Percentiles rank a stretch among this genome's conserved stretches.
Conservation (phyloP, 202 grass and related monocot species). For the Panicum hallii region DNA sequence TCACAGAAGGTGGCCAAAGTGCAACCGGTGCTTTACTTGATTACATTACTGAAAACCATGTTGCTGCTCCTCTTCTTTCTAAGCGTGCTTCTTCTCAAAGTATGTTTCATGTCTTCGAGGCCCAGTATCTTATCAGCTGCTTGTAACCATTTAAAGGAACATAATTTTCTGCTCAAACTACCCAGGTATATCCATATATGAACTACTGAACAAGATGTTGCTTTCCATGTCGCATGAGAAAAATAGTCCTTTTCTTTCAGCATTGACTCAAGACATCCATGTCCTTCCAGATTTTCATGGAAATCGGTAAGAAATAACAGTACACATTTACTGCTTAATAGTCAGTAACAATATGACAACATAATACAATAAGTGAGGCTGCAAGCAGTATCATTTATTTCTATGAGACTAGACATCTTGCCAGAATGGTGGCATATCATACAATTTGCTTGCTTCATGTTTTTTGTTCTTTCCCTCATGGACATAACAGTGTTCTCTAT, state of each 20-base stretch:
- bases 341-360: neutral
- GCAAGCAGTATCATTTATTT: neutral
- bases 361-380: constrained; percentile 2
- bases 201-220: constrained; percentile 88
- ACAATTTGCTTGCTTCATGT: neutral
- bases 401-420: constrained; percentile 6
- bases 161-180: constrained; percentile 40
- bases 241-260: constrained; percentile 75
- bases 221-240: constrained; percentile 66
- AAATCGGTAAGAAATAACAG: constrained; percentile 65
- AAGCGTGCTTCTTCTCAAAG: constrained; percentile 84
- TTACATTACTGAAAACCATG: constrained; percentile 81
- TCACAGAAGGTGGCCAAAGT: constrained; percentile 95
- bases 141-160: constrained; percentile 14
- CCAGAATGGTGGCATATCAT: neutral
- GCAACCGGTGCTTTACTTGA: constrained; percentile 91
- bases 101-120: constrained; percentile 54
- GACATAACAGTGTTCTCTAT: neutral
- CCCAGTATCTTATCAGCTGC: neutral
- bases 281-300: constrained; percentile 97
- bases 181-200: constrained; percentile 82
- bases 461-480: neutral
- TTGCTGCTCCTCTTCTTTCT: constrained; percentile 71
- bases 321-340: constrained; percentile 5
- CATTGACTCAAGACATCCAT: constrained; percentile 85